These are phyloP conservation scores for Scortechinia acanthostroma DNA, from an alignment of 2,329 filamentous ascomycete genomes.

Conservation along the genomic window DNA sequence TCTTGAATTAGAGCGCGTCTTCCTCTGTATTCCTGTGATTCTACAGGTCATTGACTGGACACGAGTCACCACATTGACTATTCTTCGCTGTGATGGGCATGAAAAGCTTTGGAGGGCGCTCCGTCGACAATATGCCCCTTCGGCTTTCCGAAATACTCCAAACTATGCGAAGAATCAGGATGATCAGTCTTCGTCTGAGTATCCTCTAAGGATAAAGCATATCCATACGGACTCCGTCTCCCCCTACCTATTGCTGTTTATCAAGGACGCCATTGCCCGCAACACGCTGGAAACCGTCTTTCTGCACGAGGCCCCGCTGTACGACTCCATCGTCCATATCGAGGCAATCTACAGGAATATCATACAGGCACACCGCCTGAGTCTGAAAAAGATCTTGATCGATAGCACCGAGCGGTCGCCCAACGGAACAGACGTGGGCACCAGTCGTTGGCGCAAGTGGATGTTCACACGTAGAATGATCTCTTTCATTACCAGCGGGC, in stretches of 20 bases:
- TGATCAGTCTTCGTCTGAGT: constrained; percentile 31
- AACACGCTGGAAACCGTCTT: constrained; percentile 76
- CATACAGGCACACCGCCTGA: constrained; percentile 63
- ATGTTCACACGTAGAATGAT: constrained; percentile 63
- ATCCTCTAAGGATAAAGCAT: constrained; percentile 61
- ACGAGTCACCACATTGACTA: background rate
- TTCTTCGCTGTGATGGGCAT: background rate
- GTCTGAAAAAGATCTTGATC: constrained; percentile 67
- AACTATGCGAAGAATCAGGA: constrained; percentile 14
- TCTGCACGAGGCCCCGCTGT: constrained; percentile 56
- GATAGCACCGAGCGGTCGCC: constrained; percentile 49
- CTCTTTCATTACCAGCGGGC: constrained; percentile 68
- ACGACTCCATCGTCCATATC: constrained; percentile 49
- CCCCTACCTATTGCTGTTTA: constrained; percentile 61
- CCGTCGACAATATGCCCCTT: constrained; percentile 50
- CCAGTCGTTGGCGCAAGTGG: constrained; percentile 60
- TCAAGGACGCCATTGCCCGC: constrained; percentile 71
- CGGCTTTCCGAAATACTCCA: constrained; percentile 14
- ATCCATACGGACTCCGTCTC: constrained; percentile 72
- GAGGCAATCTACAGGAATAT: constrained; percentile 66
- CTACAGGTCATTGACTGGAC: background rate
- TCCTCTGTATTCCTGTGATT: background rate
- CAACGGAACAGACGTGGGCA: constrained; percentile 18
- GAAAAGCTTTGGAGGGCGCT: constrained; percentile 63
- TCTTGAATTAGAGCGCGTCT: background rate